phyloP scores from a whole-genome alignment of 139 green algal genomes.

The Gonium pectorale region DNA sequence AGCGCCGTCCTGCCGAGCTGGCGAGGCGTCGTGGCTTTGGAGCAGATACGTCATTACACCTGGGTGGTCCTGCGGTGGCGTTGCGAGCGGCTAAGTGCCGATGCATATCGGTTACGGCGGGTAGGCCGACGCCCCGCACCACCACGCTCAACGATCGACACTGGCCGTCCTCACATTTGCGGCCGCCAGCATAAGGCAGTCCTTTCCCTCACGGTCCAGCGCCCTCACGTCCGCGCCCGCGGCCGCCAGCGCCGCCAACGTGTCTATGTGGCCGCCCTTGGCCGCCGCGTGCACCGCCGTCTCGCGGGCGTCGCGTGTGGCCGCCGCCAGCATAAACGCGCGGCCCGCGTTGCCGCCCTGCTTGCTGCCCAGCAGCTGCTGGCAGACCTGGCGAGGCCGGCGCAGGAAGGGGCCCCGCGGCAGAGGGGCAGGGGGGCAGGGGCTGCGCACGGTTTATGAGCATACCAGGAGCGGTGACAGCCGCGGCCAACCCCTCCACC shows the following conservation, averaged over 20 bases:
- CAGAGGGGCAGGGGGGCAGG: too few species aligned
- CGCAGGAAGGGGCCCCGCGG: too few species aligned
- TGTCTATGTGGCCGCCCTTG: slow-evolving; percentile 49
- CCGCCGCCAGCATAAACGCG: slow-evolving; percentile 40
- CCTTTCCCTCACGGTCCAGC: slow-evolving; percentile 1
- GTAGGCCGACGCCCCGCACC: too few species aligned
- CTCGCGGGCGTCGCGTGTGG: slow-evolving; percentile 33
- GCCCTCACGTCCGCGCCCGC: slow-evolving; percentile 2
- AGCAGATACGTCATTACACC: slow-evolving; percentile 26
- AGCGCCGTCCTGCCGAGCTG: background rate
- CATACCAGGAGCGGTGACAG: too few species aligned
- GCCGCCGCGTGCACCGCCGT: slow-evolving; percentile 52
- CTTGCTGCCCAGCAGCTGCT: slow-evolving; percentile 41
- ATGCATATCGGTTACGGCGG: too few species aligned
- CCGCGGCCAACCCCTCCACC: too few species aligned
- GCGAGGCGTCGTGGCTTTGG: background rate
- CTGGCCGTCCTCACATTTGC: slow-evolving; percentile 34
- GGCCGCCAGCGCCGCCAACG: slow-evolving; percentile 36
- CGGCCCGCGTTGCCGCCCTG: slow-evolving; percentile 45
- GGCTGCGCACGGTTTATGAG: too few species aligned
- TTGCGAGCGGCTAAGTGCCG: too few species aligned
- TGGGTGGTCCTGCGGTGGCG: slow-evolving; percentile 6
- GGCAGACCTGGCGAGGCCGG: slow-evolving; percentile 10
- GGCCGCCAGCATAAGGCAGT: slow-evolving; percentile 47
- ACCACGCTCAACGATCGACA: too few species aligned